Evolutionary conservation across 805 yeast species (phyloP).

Genomic region (Starmerella scarabaei): DNA sequence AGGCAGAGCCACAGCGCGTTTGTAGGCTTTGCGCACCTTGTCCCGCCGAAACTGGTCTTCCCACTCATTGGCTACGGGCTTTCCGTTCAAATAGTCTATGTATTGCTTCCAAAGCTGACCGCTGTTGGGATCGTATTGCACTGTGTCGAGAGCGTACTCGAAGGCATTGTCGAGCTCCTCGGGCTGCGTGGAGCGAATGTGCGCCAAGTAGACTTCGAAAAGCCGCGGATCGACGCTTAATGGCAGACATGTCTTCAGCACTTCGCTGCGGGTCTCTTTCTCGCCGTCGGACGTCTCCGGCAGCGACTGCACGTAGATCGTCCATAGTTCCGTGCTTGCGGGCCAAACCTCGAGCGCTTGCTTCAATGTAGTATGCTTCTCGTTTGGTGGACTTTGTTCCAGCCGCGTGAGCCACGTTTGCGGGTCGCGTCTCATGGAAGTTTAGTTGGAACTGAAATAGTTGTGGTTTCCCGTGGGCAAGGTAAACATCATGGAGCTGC

Average conservation of each 20-base stretch:
- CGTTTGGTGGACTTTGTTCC: not conserved
- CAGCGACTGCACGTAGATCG: slow-evolving; percentile 39
- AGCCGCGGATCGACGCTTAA: slow-evolving; percentile 50
- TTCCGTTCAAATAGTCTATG: slow-evolving; percentile 56
- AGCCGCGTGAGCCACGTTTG: slow-evolving; percentile 6
- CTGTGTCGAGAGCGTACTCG: slow-evolving; percentile 63
- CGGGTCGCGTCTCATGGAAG: slow-evolving; percentile 3
- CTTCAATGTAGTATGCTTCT: slow-evolving; percentile 25
- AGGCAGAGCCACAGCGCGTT: slow-evolving; percentile 63
- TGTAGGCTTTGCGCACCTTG: slow-evolving; percentile 57
- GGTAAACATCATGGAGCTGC: slow-evolving; percentile 27
- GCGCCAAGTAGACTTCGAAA: slow-evolving; percentile 66
- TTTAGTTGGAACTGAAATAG: no score
- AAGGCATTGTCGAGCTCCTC: slow-evolving; percentile 84
- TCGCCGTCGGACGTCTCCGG: slow-evolving; percentile 38
- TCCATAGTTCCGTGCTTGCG: slow-evolving; percentile 61
- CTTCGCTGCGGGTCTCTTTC: slow-evolving; percentile 45
- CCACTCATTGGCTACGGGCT: slow-evolving; percentile 50
- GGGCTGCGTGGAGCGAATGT: slow-evolving; percentile 57
- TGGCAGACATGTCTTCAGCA: slow-evolving; percentile 53
- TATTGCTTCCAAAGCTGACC: slow-evolving; percentile 72
- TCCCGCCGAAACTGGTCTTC: slow-evolving; percentile 83
- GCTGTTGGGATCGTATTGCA: slow-evolving; percentile 65
- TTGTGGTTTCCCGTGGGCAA: not conserved
- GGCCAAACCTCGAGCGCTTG: slow-evolving; percentile 53